Base-by-base conservation (phyloP, 2,329 filamentous ascomycete species). In the Aureobasidium namibiae region DNA sequence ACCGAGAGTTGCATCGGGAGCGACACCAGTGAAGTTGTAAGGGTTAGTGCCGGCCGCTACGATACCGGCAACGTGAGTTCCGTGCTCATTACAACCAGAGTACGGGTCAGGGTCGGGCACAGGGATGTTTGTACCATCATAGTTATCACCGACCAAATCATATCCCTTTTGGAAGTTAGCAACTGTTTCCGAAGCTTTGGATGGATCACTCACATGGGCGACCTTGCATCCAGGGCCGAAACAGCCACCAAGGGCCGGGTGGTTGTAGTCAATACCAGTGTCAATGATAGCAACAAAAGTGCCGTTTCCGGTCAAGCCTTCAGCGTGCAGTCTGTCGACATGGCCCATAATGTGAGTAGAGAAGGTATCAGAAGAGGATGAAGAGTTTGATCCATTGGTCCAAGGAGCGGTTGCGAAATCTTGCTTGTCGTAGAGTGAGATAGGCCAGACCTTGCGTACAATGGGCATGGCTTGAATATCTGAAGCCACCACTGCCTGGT, bases 171-270 rank as follows among this genome's bases (percentile, higher is more conserved):
- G 3, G n/a, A 44, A 5, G 13, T 54, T 23, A 54, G 50, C 36
- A 24, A 21, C 9, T 31, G 14, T 16, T 10, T 2, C 9, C 5
- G 3, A 33, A 34, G 4, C n/a, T 9, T 44, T 3, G 16, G 5
- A 3, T 39, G 14, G 11, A 29, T 26, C 4, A 54, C 50, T 26
- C 10, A 54, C 50, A 60, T 78, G 80, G 3, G 76, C 74, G 18
- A 87, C 80, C 41, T 85, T 73, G 64, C 79, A 86, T 13, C 77
- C 81, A 1, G 74, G 65, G 1, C 84, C 85, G 66, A 86, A 86
- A 65, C 84, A 84, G 48, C 82, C 83, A 36, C 85, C 85, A 0
- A 88, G 77, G 29, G 82, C 81, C 1, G 83, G 81, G 65, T 87
- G 84, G 0, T 73, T 77, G 66, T 86, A 87, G 67, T 87, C 84